These are phyloP conservation scores for Nothophaeocryptopus gaeumannii DNA, from an alignment of 2,329 filamentous ascomycete genomes.

Conservation along the genomic window DNA sequence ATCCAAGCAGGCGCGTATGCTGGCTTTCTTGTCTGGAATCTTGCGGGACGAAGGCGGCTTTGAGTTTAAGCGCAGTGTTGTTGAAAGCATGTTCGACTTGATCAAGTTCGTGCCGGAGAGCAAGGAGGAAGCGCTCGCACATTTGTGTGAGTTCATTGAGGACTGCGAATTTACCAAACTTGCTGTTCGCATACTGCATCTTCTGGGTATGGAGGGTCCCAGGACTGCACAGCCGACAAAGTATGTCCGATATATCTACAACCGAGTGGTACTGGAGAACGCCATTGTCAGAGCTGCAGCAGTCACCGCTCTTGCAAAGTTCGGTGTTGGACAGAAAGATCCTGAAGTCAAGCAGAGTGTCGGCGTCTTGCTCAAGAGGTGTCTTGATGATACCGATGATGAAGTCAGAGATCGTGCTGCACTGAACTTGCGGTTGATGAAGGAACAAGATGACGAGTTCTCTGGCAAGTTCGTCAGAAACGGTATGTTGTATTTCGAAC, in stretches of 20 bases:
- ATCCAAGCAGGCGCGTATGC: constrained; percentile 95
- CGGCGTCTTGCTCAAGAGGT: constrained; percentile 84
- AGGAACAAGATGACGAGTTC: constrained; percentile 76
- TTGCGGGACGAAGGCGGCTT: constrained; percentile 95
- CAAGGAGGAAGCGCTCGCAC: constrained; percentile 78
- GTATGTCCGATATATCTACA: constrained; percentile 99
- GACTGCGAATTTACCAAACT: constrained; percentile 99
- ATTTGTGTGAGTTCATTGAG: constrained; percentile 98
- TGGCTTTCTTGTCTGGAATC: constrained; percentile 95
- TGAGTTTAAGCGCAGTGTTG: constrained; percentile 95
- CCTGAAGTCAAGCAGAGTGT: constrained; percentile 96
- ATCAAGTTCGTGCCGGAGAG: constrained; percentile 97
- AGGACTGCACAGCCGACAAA: constrained; percentile 95
- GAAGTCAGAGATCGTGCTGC: constrained; percentile 95
- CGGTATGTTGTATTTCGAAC: constrained; percentile 51
- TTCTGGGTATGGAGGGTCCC: constrained; percentile 90
- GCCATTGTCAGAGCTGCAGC: constrained; percentile 92
- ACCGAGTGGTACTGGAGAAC: constrained; percentile 94
- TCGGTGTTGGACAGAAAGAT: constrained; percentile 94
- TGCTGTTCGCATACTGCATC: constrained; percentile 88
- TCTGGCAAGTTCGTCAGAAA: constrained; percentile 90
- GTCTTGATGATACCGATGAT: constrained; percentile 94
- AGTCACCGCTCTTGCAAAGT: constrained; percentile 93
- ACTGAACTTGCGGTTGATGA: constrained; percentile 87
- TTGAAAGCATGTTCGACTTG: constrained; percentile 98